Evolutionary conservation across 805 yeast genomes (phyloP).

Genomic region (Starmerella scarabaei): DNA sequence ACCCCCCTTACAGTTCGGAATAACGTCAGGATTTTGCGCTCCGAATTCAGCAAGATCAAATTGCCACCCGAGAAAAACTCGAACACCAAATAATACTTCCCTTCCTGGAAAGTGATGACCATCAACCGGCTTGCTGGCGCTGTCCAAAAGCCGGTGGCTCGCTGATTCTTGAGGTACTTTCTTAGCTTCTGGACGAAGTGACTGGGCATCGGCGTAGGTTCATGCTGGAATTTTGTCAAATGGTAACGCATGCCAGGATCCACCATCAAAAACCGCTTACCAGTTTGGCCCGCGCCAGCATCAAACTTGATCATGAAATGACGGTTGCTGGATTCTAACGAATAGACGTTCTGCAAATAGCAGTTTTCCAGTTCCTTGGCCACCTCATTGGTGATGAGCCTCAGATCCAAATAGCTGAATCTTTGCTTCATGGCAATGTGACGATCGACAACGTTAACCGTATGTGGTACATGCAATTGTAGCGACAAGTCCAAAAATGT

Average conservation of each 20-base stretch:
- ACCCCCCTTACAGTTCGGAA: constrained; percentile 57
- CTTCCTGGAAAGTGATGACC: constrained; percentile 76
- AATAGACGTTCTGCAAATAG: constrained; percentile 75
- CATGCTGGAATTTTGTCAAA: constrained; percentile 66
- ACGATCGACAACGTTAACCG: no score
- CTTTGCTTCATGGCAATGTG: constrained; percentile 69
- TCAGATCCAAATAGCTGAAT: constrained; percentile 70
- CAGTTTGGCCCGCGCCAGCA: constrained; percentile 44
- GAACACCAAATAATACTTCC: constrained; percentile 57
- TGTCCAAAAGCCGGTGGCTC: constrained; percentile 61
- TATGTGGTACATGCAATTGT: no score
- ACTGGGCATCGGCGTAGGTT: constrained; percentile 69
- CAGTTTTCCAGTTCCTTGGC: constrained; percentile 43
- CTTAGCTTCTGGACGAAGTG: constrained; percentile 75
- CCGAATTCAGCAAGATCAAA: constrained; percentile 59
- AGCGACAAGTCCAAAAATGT: no score
- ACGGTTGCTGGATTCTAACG: constrained; percentile 54
- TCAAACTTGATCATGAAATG: constrained; percentile 71
- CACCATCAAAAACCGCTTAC: constrained; percentile 58
- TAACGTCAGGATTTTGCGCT: constrained; percentile 52
- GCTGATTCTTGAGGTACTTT: constrained; percentile 68
- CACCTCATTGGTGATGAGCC: constrained; percentile 56
- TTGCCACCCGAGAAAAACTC: constrained; percentile 97
- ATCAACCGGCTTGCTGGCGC: constrained; percentile 71
- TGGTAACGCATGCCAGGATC: constrained; percentile 82